phyloP scores from a whole-genome alignment of 148 eudicot species.

The Selenicereus undatus region DNA sequence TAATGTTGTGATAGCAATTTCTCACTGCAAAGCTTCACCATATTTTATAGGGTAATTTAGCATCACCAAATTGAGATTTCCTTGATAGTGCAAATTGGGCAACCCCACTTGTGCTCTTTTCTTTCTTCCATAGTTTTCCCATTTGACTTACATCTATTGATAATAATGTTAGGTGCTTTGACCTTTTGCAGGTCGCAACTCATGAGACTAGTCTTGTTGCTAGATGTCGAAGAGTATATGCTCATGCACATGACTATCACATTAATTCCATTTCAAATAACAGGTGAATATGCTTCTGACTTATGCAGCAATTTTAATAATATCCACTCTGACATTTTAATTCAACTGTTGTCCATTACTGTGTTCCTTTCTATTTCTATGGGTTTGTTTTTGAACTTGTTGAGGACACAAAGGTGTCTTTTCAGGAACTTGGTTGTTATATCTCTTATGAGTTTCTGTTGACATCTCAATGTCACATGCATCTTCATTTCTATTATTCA shows the following conservation, averaged over 20 bases:
- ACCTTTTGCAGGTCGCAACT: slow-evolving; percentile 50
- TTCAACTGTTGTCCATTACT: not conserved
- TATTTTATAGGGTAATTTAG: not conserved
- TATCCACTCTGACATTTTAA: not conserved
- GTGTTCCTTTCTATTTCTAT: not conserved
- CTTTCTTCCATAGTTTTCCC: not conserved
- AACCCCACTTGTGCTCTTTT: not conserved
- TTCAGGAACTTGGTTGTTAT: not conserved
- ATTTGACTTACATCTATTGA: not conserved
- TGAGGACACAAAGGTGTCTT: not conserved
- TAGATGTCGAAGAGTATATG: slow-evolving; percentile 74
- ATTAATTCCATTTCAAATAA: slow-evolving; percentile 79
- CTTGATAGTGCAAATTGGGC: not conserved
- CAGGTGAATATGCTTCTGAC: slow-evolving; percentile 35
- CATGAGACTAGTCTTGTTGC: slow-evolving; percentile 71
- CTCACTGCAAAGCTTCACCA: not conserved
- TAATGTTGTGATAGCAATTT: not conserved
- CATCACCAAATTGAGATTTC: too few species aligned
- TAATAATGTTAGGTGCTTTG: slow-evolving; percentile 9
- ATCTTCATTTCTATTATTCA: not conserved
- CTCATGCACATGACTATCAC: slow-evolving; percentile 89
- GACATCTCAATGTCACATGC: not conserved
- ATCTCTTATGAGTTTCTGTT: not conserved
- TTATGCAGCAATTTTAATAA: not conserved
- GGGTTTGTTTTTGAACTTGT: slow-evolving; percentile 1